Evolutionary conservation across 495 filamentous ascomycete genomes (phyloP).

Genomic region (Melanomma pulvis-pyrius): DNA sequence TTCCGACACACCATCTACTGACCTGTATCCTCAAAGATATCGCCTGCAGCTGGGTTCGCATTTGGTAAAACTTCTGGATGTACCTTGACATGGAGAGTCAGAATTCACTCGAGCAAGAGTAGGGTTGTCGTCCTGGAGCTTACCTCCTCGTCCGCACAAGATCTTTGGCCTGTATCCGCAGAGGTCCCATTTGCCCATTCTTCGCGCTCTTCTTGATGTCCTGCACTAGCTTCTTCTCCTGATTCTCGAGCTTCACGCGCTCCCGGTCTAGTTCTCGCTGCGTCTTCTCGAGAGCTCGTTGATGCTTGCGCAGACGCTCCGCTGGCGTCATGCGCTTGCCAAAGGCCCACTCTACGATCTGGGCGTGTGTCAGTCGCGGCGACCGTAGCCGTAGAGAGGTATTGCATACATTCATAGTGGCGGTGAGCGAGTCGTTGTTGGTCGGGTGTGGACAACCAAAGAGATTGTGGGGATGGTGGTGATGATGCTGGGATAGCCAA

Average conservation of each 20-base stretch:
- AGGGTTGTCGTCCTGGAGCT: neutral
- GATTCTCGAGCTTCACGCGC: conserved; percentile 91
- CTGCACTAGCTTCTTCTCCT: conserved; percentile 93
- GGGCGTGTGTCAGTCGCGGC: conserved; percentile 15
- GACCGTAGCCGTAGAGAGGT: neutral
- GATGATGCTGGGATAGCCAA: neutral
- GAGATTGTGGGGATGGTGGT: neutral
- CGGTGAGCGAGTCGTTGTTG: neutral
- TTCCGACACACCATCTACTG: conserved; percentile 31
- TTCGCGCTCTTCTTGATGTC: conserved; percentile 98
- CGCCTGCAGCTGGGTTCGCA: conserved; percentile 95
- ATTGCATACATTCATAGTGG: conserved; percentile 63
- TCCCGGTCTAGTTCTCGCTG: conserved; percentile 95
- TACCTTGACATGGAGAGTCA: conserved; percentile 60
- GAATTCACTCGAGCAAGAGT: neutral
- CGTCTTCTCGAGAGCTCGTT: conserved; percentile 93
- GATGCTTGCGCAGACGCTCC: conserved; percentile 94
- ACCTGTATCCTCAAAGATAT: conserved; percentile 95
- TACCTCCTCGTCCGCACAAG: conserved; percentile 78
- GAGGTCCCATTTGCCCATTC: conserved; percentile 93
- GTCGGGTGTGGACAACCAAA: neutral
- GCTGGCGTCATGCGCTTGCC: conserved; percentile 97
- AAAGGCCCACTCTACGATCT: conserved; percentile 98
- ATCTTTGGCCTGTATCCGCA: conserved; percentile 97
- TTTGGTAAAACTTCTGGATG: conserved; percentile 96